A percentile compares a stretch with the other conserved stretches of the same genome.
Conservation (phyloP, 495 filamentous ascomycete genomes). For the Platismatia glauca region DNA sequence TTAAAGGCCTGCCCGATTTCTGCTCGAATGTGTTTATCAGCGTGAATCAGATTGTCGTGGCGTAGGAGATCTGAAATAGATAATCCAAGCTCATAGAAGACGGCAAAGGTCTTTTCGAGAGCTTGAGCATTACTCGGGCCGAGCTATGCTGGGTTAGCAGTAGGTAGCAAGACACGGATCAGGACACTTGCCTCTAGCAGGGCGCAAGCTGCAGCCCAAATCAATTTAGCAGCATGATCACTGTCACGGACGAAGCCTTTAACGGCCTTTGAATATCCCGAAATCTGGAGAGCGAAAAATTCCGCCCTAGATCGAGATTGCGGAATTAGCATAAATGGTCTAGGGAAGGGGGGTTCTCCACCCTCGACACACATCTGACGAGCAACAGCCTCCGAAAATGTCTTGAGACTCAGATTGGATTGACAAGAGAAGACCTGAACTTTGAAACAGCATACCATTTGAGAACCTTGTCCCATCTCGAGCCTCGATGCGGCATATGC, state of each 20-base stretch:
- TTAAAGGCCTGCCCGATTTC: conserved; percentile 42
- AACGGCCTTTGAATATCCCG: conserved; percentile 32
- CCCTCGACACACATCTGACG: too few relatives aligned
- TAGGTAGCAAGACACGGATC: not conserved
- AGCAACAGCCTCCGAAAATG: not conserved
- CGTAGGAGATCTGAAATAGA: conserved; percentile 45
- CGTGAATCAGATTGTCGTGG: conserved; percentile 41
- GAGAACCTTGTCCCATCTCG: conserved; percentile 43
- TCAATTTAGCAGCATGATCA: conserved; percentile 42
- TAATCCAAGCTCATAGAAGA: conserved; percentile 46
- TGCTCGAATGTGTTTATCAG: conserved; percentile 36
- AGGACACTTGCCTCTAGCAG: conserved; percentile 44
- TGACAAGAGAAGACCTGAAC: not conserved
- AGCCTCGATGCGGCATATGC: conserved; percentile 43
- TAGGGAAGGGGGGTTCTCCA: too few relatives aligned
- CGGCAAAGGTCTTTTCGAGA: conserved; percentile 48
- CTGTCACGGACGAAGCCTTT: conserved; percentile 42
- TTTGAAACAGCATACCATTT: conserved; percentile 24
- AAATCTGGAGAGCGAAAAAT: conserved; percentile 42
- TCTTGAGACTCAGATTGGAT: not conserved
- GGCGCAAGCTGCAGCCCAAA: conserved; percentile 43
- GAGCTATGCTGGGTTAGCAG: conserved; percentile 32
- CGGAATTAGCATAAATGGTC: not conserved
- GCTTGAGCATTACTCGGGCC: conserved; percentile 46
- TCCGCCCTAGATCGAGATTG: conserved; percentile 28